Conservation (phyloP, 768 basidiomycete species). For the Stropharia rugosoannulata region DNA sequence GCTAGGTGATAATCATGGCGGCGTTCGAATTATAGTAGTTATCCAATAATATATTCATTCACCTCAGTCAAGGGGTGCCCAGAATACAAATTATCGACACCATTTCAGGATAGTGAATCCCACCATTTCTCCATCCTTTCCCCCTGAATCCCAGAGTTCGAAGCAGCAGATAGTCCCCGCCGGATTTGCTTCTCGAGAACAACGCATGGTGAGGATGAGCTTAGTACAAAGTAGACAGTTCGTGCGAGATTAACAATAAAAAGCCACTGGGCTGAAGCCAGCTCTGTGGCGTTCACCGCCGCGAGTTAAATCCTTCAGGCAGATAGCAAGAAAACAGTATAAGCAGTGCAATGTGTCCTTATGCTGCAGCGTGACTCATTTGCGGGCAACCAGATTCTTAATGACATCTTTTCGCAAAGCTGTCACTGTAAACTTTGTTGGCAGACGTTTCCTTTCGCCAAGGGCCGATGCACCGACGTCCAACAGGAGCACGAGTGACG, state of each 20-base stretch:
- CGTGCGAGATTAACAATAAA: background rate
- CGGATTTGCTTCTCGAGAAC: no score
- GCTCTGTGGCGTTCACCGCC: no score
- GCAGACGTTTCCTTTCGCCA: background rate
- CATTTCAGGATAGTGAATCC: no score
- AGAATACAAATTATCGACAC: no score
- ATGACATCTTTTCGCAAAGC: background rate
- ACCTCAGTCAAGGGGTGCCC: no score
- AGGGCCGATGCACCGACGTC: slow-evolving; percentile 1
- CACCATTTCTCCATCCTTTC: no score
- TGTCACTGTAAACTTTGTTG: background rate
- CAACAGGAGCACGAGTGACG: background rate
- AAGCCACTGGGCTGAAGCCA: background rate
- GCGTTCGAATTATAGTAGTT: background rate
- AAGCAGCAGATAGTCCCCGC: no score
- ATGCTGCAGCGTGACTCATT: background rate
- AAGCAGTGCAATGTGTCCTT: background rate
- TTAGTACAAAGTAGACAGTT: background rate
- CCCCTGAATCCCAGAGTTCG: no score
- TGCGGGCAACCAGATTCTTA: background rate
- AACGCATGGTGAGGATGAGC: no score
- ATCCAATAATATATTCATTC: background rate
- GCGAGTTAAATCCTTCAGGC: background rate
- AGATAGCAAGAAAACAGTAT: background rate
- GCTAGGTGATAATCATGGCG: background rate